A percentile compares a stretch with the other conserved stretches of the same genome.
phyloP scores from a whole-genome alignment of 371 early-diverging fungal genomes.

The Apophysomyces variabilis region DNA sequence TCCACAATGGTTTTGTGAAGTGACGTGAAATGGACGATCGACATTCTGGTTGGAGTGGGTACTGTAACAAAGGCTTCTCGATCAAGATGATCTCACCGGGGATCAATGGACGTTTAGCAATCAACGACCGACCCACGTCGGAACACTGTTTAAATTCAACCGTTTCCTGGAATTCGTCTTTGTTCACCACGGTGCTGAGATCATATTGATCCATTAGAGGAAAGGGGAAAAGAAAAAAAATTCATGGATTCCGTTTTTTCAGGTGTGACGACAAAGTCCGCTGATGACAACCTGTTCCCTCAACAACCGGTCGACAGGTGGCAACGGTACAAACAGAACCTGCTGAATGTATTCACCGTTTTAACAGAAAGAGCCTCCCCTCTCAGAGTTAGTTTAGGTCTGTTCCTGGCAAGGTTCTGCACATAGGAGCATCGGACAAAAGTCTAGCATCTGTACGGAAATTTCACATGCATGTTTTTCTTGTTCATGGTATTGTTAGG shows the following conservation, averaged over 20 bases:
- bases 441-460: too few species aligned
- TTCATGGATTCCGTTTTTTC: not conserved
- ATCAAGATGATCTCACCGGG: slow-evolving; percentile 46
- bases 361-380: too few species aligned
- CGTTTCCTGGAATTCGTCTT: slow-evolving; percentile 27
- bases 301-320: too few species aligned
- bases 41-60: slow-evolving; percentile 40
- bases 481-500: too few species aligned
- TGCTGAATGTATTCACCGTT: too few species aligned
- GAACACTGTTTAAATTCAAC: slow-evolving; percentile 37
- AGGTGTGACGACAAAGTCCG: not conserved
- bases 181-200: slow-evolving; percentile 42
- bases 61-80: slow-evolving; percentile 44
- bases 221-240: not conserved
- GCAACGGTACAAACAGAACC: too few species aligned
- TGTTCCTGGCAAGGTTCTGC: too few species aligned
- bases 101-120: slow-evolving; percentile 30
- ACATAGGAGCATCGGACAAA: too few species aligned
- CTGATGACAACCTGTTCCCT: too few species aligned
- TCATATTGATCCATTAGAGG: slow-evolving; percentile 23
- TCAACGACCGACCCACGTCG: slow-evolving; percentile 43
- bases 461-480: too few species aligned
- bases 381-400: too few species aligned
- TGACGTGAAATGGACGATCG: slow-evolving; percentile 48
- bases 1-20: slow-evolving; percentile 46